Evolutionary conservation across 371 early-diverging fungal species (phyloP).

Genomic region (Syncephalastrum racemosum): DNA sequence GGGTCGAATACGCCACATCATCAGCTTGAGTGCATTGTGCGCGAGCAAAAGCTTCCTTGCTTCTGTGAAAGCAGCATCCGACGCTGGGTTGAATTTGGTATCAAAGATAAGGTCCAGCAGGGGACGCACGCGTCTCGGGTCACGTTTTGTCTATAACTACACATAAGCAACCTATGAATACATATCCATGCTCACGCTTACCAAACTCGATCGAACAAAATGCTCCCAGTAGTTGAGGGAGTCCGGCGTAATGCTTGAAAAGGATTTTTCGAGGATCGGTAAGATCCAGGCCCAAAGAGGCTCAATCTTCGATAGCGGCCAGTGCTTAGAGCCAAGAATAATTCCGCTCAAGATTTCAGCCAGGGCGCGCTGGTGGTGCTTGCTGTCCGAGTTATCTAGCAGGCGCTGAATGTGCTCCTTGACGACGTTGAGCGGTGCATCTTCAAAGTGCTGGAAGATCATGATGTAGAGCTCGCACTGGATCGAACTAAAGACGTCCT

Average conservation of each 20-base stretch:
- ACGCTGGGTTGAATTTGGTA: constrained; percentile 70
- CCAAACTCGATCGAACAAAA: constrained; percentile 53
- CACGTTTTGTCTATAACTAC: constrained; percentile 57
- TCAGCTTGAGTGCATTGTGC: constrained; percentile 51
- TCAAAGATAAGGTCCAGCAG: constrained; percentile 66
- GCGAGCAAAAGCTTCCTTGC: constrained; percentile 74
- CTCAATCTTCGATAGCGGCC: constrained; percentile 49
- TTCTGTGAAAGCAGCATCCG: constrained; percentile 83
- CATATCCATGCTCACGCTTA: constrained; percentile 14
- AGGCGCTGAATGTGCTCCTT: constrained; percentile 52
- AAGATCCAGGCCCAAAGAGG: constrained; percentile 65
- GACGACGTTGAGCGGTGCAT: constrained; percentile 51
- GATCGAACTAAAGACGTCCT: constrained; percentile 58
- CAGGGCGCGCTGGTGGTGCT: constrained; percentile 76
- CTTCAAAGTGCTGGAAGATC: constrained; percentile 69
- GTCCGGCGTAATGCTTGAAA: constrained; percentile 65
- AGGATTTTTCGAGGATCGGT: constrained; percentile 51
- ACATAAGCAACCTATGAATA: background rate
- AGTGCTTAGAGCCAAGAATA: constrained; percentile 86
- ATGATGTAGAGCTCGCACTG: constrained; percentile 66
- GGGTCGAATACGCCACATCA: constrained; percentile 71
- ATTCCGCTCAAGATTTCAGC: constrained; percentile 80
- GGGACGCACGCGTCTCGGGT: constrained; percentile 78
- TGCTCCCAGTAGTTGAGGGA: constrained; percentile 76
- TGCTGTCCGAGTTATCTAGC: constrained; percentile 58